A percentile compares a stretch with the other conserved stretches of the same genome.
These are phyloP conservation scores for Zhuliangozyma blackwelliae DNA, from an alignment of 1,139 yeast species.

Conservation along the genomic window DNA sequence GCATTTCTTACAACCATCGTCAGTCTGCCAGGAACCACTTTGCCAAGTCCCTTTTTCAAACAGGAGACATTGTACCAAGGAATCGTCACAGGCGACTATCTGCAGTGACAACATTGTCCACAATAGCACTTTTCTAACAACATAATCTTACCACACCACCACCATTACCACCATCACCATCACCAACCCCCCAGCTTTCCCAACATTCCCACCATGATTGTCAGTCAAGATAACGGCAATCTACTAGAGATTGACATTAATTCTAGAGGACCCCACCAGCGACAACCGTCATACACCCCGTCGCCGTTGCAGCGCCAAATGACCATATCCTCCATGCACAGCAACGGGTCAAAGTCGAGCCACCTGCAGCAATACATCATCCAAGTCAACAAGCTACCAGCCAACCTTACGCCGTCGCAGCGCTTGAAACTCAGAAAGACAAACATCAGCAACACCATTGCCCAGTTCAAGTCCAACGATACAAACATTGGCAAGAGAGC, in stretches of 20 bases:
- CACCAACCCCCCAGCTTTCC: no score
- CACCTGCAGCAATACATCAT: conserved; percentile 14
- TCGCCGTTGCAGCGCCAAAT: conserved; percentile 17
- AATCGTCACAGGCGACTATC: no score
- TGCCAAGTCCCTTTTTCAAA: no score
- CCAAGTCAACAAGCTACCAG: conserved; percentile 21
- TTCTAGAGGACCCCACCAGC: neutral
- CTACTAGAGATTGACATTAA: conserved; percentile 1
- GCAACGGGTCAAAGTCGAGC: neutral
- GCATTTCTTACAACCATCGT: no score
- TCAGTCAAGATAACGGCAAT: neutral
- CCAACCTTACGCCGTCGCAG: conserved; percentile 36
- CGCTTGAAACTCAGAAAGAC: conserved; percentile 31
- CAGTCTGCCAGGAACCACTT: no score
- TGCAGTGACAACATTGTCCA: no score
- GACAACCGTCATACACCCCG: conserved; percentile 8
- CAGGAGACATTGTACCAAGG: no score
- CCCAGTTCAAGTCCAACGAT: conserved; percentile 17
- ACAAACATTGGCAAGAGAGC: conserved; percentile 4
- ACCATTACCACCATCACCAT: no score
- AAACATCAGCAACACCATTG: conserved; percentile 21
- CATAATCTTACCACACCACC: no score
- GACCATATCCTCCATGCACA: conserved; percentile 16
- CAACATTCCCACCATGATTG: conserved; percentile 2
- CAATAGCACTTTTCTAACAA: no score